Conservation (phyloP, 345 rosid species). For the Erodium maritimum region DNA sequence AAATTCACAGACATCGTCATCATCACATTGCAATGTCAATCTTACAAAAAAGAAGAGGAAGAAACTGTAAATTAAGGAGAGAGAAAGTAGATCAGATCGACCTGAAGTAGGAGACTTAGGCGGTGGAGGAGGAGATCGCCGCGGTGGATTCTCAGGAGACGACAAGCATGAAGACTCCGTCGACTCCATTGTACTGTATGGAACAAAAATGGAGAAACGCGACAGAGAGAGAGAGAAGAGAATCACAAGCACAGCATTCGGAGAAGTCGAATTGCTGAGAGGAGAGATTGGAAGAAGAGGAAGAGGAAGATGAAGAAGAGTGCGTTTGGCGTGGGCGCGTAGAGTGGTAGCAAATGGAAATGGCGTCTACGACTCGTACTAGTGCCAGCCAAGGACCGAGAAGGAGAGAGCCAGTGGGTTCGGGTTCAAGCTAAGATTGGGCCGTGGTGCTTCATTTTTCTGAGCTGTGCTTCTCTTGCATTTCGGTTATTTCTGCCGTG, state of each 20-base stretch:
- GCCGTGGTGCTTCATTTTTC: no score
- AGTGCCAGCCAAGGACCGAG: no score
- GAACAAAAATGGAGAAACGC: background rate
- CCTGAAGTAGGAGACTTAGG: constrained; percentile 66
- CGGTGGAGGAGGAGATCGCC: constrained; percentile 43
- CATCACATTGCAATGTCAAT: no score
- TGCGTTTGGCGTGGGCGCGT: background rate
- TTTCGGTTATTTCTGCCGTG: no score
- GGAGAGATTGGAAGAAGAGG: background rate
- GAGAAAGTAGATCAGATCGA: constrained; percentile 37
- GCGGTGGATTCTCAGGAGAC: constrained; percentile 59
- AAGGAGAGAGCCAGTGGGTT: no score
- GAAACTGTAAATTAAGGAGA: background rate
- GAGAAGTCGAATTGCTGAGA: background rate
- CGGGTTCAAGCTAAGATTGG: no score
- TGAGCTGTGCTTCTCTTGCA: no score
- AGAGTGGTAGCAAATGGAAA: background rate
- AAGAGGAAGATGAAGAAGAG: background rate
- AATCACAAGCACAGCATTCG: background rate
- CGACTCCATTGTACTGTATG: constrained; percentile 46
- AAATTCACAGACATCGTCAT: no score
- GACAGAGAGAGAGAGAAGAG: background rate
- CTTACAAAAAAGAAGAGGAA: no score
- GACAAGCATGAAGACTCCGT: constrained; percentile 74
- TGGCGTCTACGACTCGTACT: no score